These are phyloP conservation scores for Amylocystis lapponica DNA, from an alignment of 768 basidiomycete species.

Conservation along the genomic window DNA sequence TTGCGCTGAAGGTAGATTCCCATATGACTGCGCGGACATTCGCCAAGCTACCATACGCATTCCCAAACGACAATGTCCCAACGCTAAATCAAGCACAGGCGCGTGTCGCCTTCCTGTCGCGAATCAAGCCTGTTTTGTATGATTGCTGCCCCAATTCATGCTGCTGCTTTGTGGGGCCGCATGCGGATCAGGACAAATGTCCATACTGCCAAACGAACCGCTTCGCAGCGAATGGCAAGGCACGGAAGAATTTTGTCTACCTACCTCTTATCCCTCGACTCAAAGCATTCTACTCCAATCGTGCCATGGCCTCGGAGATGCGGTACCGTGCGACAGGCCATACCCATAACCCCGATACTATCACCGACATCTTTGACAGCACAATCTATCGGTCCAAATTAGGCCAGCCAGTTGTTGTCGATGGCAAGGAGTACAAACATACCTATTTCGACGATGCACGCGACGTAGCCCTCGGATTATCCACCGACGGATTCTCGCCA, in stretches of 20 bases:
- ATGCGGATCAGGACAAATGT: constrained; percentile 5
- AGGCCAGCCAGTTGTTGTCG: constrained; percentile 19
- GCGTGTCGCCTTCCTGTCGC: constrained; percentile 9
- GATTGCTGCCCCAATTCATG: constrained; percentile 22
- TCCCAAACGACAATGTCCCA: not conserved
- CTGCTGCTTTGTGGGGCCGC: constrained; percentile 13
- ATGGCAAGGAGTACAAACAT: constrained; percentile 18
- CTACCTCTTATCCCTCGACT: constrained; percentile 19
- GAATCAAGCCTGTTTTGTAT: constrained; percentile 8
- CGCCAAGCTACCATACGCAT: constrained; percentile 4
- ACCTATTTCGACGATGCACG: constrained; percentile 30
- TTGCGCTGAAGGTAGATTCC: constrained; percentile 3
- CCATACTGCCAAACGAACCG: constrained; percentile 14
- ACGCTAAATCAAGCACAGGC: not conserved
- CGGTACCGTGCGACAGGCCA: constrained; percentile 10
- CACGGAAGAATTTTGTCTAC: constrained; percentile 11
- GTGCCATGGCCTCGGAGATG: constrained; percentile 2
- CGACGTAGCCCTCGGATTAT: constrained; percentile 40
- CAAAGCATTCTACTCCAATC: constrained; percentile 1
- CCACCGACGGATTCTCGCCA: constrained; percentile 37
- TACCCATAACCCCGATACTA: constrained; percentile 10
- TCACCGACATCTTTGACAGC: constrained; percentile 35
- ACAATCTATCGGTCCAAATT: constrained; percentile 24
- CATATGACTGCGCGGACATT: constrained; percentile 3
- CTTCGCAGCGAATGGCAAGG: constrained; percentile 5